Evolutionary conservation across 305 asterid genomes (phyloP).

Genomic region (Solanum hybrid): DNA sequence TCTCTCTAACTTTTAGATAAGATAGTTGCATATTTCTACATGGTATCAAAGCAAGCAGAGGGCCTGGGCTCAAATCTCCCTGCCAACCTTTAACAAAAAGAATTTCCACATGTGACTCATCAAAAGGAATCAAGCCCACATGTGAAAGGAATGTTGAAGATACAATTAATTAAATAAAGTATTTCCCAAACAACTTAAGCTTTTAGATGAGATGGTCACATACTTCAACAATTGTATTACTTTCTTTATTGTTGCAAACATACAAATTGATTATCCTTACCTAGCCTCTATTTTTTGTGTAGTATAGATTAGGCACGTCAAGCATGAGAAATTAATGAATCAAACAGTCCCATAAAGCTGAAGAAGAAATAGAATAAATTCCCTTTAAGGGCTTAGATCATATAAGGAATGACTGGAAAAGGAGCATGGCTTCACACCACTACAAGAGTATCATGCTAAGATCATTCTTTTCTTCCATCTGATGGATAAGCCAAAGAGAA

Average conservation of each 20-base stretch:
- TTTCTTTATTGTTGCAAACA: too few species aligned
- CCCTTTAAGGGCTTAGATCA: not conserved
- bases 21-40: not conserved
- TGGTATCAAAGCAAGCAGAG: not conserved
- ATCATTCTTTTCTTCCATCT: not conserved
- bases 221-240: too few species aligned
- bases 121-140: not conserved
- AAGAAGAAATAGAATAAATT: not conserved
- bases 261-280: too few species aligned
- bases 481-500: not conserved
- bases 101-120: not conserved
- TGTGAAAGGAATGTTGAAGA: not conserved
- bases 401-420: not conserved
- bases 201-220: too few species aligned
- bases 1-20: not conserved
- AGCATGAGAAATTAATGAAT: too few species aligned
- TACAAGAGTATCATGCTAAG: not conserved
- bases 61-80: too few species aligned
- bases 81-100: too few species aligned
- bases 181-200: too few species aligned
- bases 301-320: too few species aligned
- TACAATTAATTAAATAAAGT: not conserved
- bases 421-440: not conserved
- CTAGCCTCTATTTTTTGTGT: too few species aligned
- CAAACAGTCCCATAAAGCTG: not conserved